Percentiles rank a stretch among this genome's conserved stretches.
These are phyloP conservation scores for Plasmodium sp. DNA, from an alignment of 169 alveolate genomes.

Conservation along the genomic window DNA sequence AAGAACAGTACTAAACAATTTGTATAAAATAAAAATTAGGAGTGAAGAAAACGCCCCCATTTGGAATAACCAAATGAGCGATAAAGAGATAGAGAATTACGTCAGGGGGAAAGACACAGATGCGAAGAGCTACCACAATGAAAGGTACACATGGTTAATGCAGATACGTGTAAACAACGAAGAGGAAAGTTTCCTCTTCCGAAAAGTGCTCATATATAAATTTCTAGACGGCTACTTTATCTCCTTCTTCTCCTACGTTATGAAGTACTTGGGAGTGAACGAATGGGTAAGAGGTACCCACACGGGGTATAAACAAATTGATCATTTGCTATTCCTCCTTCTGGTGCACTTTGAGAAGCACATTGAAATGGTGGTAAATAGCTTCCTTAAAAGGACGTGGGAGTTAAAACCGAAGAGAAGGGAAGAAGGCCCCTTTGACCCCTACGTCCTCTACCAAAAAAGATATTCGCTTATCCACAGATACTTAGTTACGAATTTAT, in stretches of 20 bases:
- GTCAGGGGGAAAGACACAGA: not conserved
- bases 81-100: constrained; percentile 13
- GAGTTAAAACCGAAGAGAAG: not conserved
- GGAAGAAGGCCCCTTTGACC: constrained; percentile 15
- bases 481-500: constrained; percentile 26
- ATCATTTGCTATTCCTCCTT: constrained; percentile 28
- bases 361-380: constrained; percentile 66
- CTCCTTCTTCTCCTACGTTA: constrained; percentile 33
- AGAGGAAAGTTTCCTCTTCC: constrained; percentile 2
- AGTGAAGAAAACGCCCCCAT: not conserved
- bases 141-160: constrained; percentile 11
- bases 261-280: not conserved
- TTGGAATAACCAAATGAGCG: not conserved
- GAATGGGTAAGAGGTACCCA: not conserved
- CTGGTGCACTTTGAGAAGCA: constrained; percentile 61
- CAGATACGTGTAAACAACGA: constrained; percentile 18
- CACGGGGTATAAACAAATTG: not conserved
- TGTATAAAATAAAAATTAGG: constrained; percentile 8
- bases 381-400: constrained; percentile 32
- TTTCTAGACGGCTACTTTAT: constrained; percentile 56
- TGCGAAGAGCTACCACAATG: not conserved
- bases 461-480: constrained; percentile 65
- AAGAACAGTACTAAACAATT: not conserved
- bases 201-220: constrained; percentile 55
- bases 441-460: constrained; percentile 18